These are phyloP conservation scores for Polyporus tsugae DNA, from an alignment of 1,284 basidiomycete species.

Conservation along the genomic window DNA sequence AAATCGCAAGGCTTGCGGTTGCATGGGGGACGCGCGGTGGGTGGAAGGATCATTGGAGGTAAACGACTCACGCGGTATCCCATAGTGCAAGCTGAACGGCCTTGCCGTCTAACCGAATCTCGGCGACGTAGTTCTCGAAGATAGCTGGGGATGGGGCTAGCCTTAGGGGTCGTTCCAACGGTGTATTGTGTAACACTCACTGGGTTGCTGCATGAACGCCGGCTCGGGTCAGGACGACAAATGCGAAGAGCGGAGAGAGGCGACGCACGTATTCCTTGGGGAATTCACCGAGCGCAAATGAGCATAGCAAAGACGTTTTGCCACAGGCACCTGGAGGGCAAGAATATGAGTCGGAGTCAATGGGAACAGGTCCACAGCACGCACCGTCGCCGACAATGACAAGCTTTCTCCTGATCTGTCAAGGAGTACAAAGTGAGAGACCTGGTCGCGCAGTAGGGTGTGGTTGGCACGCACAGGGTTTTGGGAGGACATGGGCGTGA, in stretches of 20 bases:
- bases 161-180: background rate
- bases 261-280: conserved; percentile 92
- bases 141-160: conserved; percentile 65
- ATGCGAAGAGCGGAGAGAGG: background rate
- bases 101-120: conserved; percentile 96
- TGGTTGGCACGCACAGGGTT: conserved; percentile 52
- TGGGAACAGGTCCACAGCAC: conserved; percentile 43
- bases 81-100: conserved; percentile 95
- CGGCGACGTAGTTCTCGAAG: conserved; percentile 98
- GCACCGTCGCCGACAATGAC: conserved; percentile 94
- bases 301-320: conserved; percentile 86
- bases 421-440: conserved; percentile 24
- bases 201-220: conserved; percentile 41
- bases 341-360: conserved; percentile 32
- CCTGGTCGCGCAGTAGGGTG: conserved; percentile 17
- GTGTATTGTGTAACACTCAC: conserved; percentile 31
- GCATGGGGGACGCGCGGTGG: conserved; percentile 9
- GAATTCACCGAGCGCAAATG: conserved; percentile 96
- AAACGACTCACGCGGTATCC: conserved; percentile 90
- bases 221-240: background rate
- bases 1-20: background rate
- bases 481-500: conserved; percentile 53
- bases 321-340: conserved; percentile 74
- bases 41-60: conserved; percentile 21
- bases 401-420: conserved; percentile 85